Conservation (phyloP, 129 eudicot genomes). For the Deinandra increscens region DNA sequence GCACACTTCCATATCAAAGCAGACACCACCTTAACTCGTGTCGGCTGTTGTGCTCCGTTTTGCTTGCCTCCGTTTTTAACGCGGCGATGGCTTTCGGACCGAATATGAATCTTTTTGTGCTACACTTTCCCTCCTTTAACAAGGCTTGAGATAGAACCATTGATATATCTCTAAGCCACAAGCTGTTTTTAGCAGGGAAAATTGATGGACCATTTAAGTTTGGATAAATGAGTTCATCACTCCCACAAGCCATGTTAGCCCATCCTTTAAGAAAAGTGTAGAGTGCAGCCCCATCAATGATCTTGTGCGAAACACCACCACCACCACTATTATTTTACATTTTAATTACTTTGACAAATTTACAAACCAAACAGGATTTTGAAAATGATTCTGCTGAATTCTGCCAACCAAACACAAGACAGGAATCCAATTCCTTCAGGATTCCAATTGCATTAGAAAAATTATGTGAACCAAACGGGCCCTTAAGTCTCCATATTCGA, state of each 20-base stretch:
- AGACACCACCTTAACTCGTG: slow-evolving; percentile 19
- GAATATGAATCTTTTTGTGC: slow-evolving; percentile 22
- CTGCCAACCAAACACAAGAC: too few species aligned
- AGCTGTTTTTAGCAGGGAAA: slow-evolving; percentile 34
- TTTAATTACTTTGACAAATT: too few species aligned
- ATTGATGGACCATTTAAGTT: slow-evolving; percentile 37
- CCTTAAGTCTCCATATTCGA: too few species aligned
- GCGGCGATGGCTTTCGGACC: not conserved
- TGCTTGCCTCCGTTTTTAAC: not conserved
- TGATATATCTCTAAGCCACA: slow-evolving; percentile 36
- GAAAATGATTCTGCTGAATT: too few species aligned
- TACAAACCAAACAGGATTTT: too few species aligned
- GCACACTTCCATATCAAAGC: slow-evolving; percentile 28
- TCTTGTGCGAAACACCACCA: slow-evolving; percentile 18
- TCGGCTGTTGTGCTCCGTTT: not conserved
- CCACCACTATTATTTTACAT: too few species aligned
- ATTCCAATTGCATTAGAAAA: too few species aligned
- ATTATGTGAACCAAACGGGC: too few species aligned
- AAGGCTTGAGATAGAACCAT: slow-evolving; percentile 32
- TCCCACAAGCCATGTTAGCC: slow-evolving; percentile 28
- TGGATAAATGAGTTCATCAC: slow-evolving; percentile 20
- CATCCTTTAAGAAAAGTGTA: slow-evolving; percentile 41
- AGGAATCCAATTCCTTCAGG: too few species aligned
- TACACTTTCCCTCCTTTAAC: slow-evolving; percentile 42
- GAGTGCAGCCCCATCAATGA: slow-evolving; percentile 49